Base-by-base conservation (phyloP, 1,284 basidiomycete genomes). In the Sporisorium exsertum region DNA sequence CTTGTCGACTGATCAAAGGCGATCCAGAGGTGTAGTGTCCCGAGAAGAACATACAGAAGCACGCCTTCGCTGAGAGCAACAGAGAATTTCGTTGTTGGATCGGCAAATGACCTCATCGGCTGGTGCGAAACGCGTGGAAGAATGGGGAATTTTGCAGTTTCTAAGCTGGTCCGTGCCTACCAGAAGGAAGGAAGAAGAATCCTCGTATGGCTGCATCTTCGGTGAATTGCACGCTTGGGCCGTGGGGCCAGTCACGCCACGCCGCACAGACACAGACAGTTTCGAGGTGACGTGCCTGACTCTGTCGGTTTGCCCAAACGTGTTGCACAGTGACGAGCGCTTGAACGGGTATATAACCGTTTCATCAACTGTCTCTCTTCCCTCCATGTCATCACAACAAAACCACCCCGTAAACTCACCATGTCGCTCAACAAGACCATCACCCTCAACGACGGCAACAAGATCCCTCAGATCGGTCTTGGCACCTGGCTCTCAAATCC, bases 401-500 rank as follows among this genome's bases (percentile, higher is more conserved):
- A n/a, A n/a, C n/a, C n/a, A n/a, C n/a, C n/a, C n/a, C n/a, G n/a
- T n/a, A n/a, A n/a, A n/a, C 46, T 3, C 16, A 71, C 26, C 58
- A 81, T 81, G 79, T 78, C 77, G 58, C 71, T 73, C 37, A 73
- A 76, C 72, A 81, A 76, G 67, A 60, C 64, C 32, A 16, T 84
- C 51, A 79, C 76, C 5, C 77, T 84, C 50, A 83, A 82, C 77
- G 81, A 83, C 77, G 82, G 82, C 51, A 80, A 82, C 74, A 73
- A 73, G 58, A 84, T 84, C 66, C 83, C 83, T 13, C 77, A 77
- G 61, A 77, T 84, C 80, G 93, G 93, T 50, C 89, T 94, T 46
- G 93, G 93, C 10, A 94, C 93, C 29, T 94, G 93, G 93, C 88
- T 91, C 58, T 91, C 92, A 26, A 88, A 90, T 82, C 91, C 91